Evolutionary conservation across 2,329 filamentous ascomycete genomes (phyloP), one percentile per base, ranked within the genome.

Genomic region (Trichophyton verrucosum): DNA sequence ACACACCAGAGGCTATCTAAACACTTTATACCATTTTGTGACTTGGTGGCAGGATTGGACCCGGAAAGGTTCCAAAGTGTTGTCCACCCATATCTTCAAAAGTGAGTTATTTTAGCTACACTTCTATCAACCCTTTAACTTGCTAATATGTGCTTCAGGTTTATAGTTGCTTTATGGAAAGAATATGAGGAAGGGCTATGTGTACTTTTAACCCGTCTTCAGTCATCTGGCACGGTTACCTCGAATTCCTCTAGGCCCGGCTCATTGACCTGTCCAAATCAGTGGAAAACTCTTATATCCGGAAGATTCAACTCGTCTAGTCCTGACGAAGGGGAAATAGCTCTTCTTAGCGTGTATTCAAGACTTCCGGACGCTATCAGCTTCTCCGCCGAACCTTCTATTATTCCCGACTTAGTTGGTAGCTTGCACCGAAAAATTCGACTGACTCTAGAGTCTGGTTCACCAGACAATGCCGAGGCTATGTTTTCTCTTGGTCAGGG

Each of bases 21-120:
- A 58, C 86, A 86, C 77, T 97, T 96, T 71, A 81, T 97, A 49
- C 81, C 85, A 0, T 96, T 97, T 72, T 96, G 90, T 73, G 86
- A 86, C 13, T 86, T 89, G 59, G 86, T 94, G 66, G 86, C 89
- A 0, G 82, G 89, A 60, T 78, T 95, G 40, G 86, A 91, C 53
- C 71, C 81, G 1, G 82, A 86, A 59, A 82, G 88, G 44, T 99
- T 97, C 69, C 82, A 85, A 60, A 86, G 84, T 64, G 77, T 96
- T n/a, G 81, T 95, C 36, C 78, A 91, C 6, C 86, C 84, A 42
- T 85, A 88, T 61, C 91, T 97, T 66, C 89, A 95, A 72, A 89
- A 83, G 82, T 89, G 75, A 71, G 67, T 61, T 49, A 44, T 44
- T 40, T 2, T 20, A 17, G 36, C 62, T 11, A 17, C 38, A 5